Conservation (phyloP, 2,329 filamentous ascomycete genomes). For the Cyanodermella asteris region DNA sequence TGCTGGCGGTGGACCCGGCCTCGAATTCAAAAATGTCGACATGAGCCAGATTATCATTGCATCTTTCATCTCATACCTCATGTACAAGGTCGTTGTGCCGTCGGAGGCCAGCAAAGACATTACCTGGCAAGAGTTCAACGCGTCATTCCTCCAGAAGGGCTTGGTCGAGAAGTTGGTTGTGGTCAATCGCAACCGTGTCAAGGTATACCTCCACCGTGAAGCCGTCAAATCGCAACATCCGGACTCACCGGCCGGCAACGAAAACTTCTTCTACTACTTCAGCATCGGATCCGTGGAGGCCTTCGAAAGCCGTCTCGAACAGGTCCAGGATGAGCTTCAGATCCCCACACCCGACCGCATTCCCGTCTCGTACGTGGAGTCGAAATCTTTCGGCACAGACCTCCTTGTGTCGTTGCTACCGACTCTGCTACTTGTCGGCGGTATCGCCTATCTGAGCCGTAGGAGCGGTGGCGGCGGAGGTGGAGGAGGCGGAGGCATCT, state of each 20-base stretch:
- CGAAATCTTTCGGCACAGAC: constrained; percentile 49
- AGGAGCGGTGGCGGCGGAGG: constrained; percentile 49
- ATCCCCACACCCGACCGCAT: constrained; percentile 80
- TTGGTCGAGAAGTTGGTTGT: constrained; percentile 81
- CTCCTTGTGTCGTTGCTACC: constrained; percentile 63
- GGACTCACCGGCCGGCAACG: constrained; percentile 46
- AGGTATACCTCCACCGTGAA: constrained; percentile 59
- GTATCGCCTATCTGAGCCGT: constrained; percentile 58
- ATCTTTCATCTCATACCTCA: constrained; percentile 37
- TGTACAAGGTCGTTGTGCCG: constrained; percentile 43
- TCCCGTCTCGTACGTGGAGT: constrained; percentile 66
- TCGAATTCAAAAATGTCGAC: constrained; percentile 27
- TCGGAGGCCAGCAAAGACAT: constrained; percentile 55
- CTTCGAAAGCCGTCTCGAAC: constrained; percentile 74
- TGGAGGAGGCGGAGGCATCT: constrained; percentile 53
- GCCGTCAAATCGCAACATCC: constrained; percentile 51
- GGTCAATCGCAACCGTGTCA: constrained; percentile 54
- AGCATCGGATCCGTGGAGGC: constrained; percentile 84
- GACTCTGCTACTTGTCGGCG: constrained; percentile 64
- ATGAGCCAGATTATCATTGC: constrained; percentile 33
- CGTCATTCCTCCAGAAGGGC: constrained; percentile 85
- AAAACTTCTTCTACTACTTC: constrained; percentile 72
- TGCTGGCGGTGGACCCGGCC: constrained; percentile 5
- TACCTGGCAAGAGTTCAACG: constrained; percentile 91
- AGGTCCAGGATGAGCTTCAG: constrained; percentile 66